These are phyloP conservation scores for Coemansia sp. DNA, from an alignment of 192 early-diverging fungal genomes.

Conservation along the genomic window DNA sequence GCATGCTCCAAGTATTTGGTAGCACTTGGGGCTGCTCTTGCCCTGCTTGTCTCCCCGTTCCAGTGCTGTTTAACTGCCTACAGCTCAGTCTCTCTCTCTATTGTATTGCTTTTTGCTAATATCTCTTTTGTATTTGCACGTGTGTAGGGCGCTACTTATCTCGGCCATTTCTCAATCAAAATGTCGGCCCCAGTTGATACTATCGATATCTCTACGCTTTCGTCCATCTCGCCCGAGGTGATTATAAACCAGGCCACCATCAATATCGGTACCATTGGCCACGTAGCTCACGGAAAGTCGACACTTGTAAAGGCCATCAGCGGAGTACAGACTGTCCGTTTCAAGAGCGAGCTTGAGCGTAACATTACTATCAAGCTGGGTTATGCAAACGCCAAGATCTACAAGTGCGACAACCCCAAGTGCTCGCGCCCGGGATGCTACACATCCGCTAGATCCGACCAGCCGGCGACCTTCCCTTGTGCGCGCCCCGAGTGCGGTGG, in stretches of 20 bases:
- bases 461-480: slow-evolving; percentile 85
- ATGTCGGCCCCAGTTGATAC: slow-evolving; percentile 20
- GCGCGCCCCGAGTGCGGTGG: slow-evolving; percentile 83
- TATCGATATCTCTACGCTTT: slow-evolving; percentile 35
- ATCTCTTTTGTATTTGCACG: too few species aligned
- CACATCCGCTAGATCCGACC: slow-evolving; percentile 75
- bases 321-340: slow-evolving; percentile 95
- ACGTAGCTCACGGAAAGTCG: slow-evolving; percentile 99
- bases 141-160: too few species aligned
- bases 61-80: too few species aligned
- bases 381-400: slow-evolving; percentile 99
- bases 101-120: too few species aligned
- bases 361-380: slow-evolving; percentile 99
- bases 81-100: too few species aligned
- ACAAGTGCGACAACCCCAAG: slow-evolving; percentile 90
- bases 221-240: slow-evolving; percentile 73
- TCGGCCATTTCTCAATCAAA: slow-evolving; percentile 4
- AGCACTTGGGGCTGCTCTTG: too few species aligned
- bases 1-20: too few species aligned
- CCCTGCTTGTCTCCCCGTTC: too few species aligned
- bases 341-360: slow-evolving; percentile 96
- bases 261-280: slow-evolving; percentile 99
- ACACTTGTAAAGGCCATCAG: slow-evolving; percentile 99
- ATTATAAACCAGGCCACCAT: slow-evolving; percentile 98
- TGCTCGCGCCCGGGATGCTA: slow-evolving; percentile 98